Evolutionary conservation across 768 basidiomycete species (phyloP).

Genomic region (Filobasidium floriforme): DNA sequence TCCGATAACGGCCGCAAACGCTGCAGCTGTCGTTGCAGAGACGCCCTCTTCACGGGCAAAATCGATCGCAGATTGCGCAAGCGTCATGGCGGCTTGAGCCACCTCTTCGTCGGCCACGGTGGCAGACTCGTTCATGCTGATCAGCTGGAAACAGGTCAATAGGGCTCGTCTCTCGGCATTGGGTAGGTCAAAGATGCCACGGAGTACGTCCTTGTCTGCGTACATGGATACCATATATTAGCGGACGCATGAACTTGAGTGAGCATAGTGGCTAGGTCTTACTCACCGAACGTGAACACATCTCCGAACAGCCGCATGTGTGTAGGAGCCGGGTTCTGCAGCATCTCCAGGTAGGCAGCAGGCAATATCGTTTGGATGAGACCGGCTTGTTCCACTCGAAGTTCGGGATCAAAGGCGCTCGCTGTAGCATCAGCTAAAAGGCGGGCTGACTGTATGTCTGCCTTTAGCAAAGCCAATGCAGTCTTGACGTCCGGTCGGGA

Average conservation of each 20-base stretch:
- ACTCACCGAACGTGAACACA: conserved; percentile 17
- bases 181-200: neutral
- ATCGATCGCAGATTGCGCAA: conserved; percentile 7
- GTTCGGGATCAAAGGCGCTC: conserved; percentile 16
- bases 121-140: conserved; percentile 16
- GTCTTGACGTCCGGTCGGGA: conserved; percentile 7
- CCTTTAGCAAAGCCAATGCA: conserved; percentile 5
- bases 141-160: conserved; percentile 1
- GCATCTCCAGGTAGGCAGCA: conserved; percentile 1
- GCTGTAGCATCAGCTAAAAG: conserved; percentile 13
- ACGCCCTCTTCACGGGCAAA: conserved; percentile 8
- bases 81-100: conserved; percentile 5
- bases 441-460: neutral
- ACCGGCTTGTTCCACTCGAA: conserved; percentile 7
- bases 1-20: conserved; percentile 5
- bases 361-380: conserved; percentile 1
- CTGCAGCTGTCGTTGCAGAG: conserved; percentile 9
- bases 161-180: neutral
- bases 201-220: conserved; percentile 2
- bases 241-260: neutral
- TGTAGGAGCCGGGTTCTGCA: conserved; percentile 9
- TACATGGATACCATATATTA: too few species aligned
- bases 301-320: conserved; percentile 11
- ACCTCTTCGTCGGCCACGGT: conserved; percentile 14
- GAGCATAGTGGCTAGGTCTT: neutral